A percentile compares a stretch with the other conserved stretches of the same genome.
Conservation (phyloP, 139 green algal genomes). For the Gonium pectorale region DNA sequence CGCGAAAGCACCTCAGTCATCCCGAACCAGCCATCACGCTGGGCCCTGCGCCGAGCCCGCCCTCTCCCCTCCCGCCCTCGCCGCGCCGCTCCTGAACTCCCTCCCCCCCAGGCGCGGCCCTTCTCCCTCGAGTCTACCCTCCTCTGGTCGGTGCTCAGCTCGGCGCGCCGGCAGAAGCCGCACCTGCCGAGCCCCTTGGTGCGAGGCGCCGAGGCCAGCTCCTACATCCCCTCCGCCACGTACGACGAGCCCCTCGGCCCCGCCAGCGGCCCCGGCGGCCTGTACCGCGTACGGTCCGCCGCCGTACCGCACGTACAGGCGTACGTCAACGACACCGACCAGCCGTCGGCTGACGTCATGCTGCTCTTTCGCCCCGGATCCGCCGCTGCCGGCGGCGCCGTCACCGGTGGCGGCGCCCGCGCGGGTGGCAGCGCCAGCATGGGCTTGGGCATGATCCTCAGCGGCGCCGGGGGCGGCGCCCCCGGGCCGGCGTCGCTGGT, state of each 20-base stretch:
- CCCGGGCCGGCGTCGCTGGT: constrained; percentile 10
- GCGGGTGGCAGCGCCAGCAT: not conserved
- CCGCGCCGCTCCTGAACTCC: too few relatives aligned
- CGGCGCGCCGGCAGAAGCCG: not conserved
- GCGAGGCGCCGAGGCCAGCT: too few relatives aligned
- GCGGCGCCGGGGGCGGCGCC: constrained; percentile 2
- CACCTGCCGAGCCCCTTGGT: too few relatives aligned
- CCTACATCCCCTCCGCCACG: too few relatives aligned
- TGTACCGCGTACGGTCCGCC: not conserved
- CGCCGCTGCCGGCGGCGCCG: not conserved
- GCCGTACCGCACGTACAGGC: constrained; percentile 29
- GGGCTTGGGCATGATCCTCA: too few relatives aligned
- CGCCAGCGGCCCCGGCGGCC: not conserved
- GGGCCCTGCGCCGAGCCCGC: too few relatives aligned
- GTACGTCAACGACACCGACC: constrained; percentile 37
- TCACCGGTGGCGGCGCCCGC: constrained; percentile 10
- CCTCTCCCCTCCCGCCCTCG: too few relatives aligned
- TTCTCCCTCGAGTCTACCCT: constrained; percentile 27
- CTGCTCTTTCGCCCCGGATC: constrained; percentile 1
- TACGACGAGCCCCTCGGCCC: too few relatives aligned
- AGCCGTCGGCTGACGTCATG: constrained; percentile 22
- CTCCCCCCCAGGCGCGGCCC: constrained; percentile 19
- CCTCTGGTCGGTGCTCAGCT: not conserved
- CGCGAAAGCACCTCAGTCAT: too few relatives aligned
- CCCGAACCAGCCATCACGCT: too few relatives aligned